phyloP scores from a whole-genome alignment of 768 basidiomycete genomes.

The Pleurotus djamor region DNA sequence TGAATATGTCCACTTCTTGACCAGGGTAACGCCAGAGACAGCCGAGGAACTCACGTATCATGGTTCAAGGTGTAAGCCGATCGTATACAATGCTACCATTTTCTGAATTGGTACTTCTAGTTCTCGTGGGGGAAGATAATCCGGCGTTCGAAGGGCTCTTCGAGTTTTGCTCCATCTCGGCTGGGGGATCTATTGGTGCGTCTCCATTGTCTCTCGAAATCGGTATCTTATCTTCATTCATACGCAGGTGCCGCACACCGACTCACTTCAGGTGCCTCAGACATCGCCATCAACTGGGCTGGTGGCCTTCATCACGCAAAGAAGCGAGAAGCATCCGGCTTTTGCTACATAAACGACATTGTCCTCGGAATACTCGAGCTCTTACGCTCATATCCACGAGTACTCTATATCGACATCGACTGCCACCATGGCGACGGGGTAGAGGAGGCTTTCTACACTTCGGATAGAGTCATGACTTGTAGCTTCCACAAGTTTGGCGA shows the following conservation, averaged over 20 bases:
- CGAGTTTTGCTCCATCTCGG: conserved; percentile 98
- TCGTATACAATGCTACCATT: neutral
- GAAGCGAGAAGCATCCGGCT: conserved; percentile 98
- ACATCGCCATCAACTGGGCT: conserved; percentile 99
- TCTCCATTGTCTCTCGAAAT: neutral
- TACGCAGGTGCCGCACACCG: conserved; percentile 5
- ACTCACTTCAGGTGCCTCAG: conserved; percentile 74
- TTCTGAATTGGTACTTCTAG: neutral
- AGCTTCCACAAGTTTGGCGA: conserved; percentile 99
- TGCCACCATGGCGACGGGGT: conserved; percentile 99
- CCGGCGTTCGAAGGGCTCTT: conserved; percentile 98
- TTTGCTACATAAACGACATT: conserved; percentile 92
- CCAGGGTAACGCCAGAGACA: conserved; percentile 89
- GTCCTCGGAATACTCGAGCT: conserved; percentile 96
- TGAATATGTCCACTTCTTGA: conserved; percentile 94
- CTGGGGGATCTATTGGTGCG: conserved; percentile 99
- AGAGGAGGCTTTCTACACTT: conserved; percentile 99
- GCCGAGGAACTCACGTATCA: conserved; percentile 81
- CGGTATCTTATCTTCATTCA: neutral
- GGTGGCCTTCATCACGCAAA: conserved; percentile 98
- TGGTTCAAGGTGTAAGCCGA: conserved; percentile 76
- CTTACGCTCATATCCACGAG: conserved; percentile 91
- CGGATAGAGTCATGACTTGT: conserved; percentile 97
- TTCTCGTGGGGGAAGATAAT: conserved; percentile 89
- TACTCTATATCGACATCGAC: conserved; percentile 98